Evolutionary conservation across 306 rosid species (phyloP), one percentile per base, ranked within the genome.

Genomic region (Nissolia schottii): DNA sequence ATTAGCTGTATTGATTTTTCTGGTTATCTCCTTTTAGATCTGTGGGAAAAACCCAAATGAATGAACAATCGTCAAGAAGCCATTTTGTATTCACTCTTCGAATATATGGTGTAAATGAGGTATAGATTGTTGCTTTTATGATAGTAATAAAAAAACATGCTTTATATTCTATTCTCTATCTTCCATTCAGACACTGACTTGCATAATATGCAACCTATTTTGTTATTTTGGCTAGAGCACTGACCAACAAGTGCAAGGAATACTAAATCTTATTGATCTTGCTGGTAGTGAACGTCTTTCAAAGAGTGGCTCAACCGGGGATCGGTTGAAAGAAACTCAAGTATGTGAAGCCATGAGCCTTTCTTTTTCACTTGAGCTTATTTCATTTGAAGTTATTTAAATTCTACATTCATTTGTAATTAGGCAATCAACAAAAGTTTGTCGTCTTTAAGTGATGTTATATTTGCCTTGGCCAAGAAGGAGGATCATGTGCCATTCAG

Each of bases 221-320:
- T 77, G 60, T 66, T 20, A 14, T 40, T 66, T 75, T 41, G 62
- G 16, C 38, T 56, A 94, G 99, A 94, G 96, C 81, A 94, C 97
- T 66, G 99, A 91, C 40, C 97, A 91, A 86, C 90, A 94, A 82
- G 99, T 91, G 59, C 97, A 94, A 86, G 99, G 99, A 61, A 71
- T 94, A 49, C 77, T 94, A 73, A 94, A 94, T 77, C 94, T 94
- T 62, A 91, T 94, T 46, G 99, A 94, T 90, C 99, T 94, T 85
- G 97, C 99, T 35, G 99, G 99, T 35, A 94, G 99, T 6, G 99
- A 94, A 77, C 97, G 99, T 9, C 99, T 94, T 77, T 88, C 97
- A 9, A 94, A 91, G 84, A 94, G 99, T 64, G 97, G 97, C 3
- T 94, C 99, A 24, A 88, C 99, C 0, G 99, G 99, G 13, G 97